Evolutionary conservation across 2,329 filamentous ascomycete species (phyloP), one percentile per base, ranked within the genome.

Genomic region (Clarireedia sp.): DNA sequence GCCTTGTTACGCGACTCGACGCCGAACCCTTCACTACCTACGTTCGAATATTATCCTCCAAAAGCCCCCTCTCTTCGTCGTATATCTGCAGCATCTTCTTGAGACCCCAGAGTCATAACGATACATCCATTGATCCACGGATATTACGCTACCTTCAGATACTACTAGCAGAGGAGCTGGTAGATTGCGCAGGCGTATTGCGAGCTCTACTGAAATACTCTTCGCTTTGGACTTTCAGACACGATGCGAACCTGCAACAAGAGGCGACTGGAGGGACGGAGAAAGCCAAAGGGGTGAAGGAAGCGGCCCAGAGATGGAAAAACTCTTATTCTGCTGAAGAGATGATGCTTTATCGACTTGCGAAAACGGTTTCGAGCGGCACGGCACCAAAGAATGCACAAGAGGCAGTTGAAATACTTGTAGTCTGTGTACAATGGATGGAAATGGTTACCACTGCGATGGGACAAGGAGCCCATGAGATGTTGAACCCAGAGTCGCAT

Each of bases 51-150:
- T 71, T 83, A 52, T 72, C 75, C 58, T 69, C 72, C 3, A 75
- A 78, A 60, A 70, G 80, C 59, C 79, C 78, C 1, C 69, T 86
- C 9, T 72, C 77, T 3, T 71, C 80, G 7, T 60, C 70, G 10
- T 67, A 73, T 56, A 70, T 85, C 59, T 79, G 81, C 70, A 76
- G 83, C 60, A 67, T 86, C 51, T 78, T 83, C 62, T 71, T 87
- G 41, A 75, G 75, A 23, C 82, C 83, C 2, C 74, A 74, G 44
- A 69, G 72, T 19, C 64, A 69, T 61, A 60, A 66, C 59, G 71
- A 78, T 64, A 53, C 60, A 29, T 76, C 71, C 55, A 75, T 83
- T 63, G 82, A 86, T 61, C 79, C 80, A 8, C 77, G 81, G 59
- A 73, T 84, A 8, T 75, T 78, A 0, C 75, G 73, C n/a, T 87